These are phyloP conservation scores for Tetradesmus obliquus DNA, from an alignment of 139 green algal genomes.

Conservation along the genomic window DNA sequence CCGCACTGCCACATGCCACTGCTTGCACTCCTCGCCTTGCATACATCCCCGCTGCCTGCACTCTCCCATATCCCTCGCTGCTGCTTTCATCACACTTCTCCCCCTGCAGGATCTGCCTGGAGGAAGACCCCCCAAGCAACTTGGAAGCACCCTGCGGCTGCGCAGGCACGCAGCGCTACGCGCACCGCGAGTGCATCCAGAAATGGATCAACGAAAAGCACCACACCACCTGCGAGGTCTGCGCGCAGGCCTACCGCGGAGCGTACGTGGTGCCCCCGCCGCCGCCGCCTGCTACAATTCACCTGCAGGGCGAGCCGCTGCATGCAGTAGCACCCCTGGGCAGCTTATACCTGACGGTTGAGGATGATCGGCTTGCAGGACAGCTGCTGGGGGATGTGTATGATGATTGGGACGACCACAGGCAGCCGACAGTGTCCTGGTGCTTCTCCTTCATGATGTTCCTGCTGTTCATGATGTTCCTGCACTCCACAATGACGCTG, in stretches of 20 bases:
- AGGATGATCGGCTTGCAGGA: neutral
- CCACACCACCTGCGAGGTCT: slow-evolving; percentile 38
- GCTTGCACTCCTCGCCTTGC: no score
- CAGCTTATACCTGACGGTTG: slow-evolving; percentile 32
- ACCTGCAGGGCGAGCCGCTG: slow-evolving; percentile 2
- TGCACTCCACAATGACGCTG: slow-evolving; percentile 24
- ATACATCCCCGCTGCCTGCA: no score
- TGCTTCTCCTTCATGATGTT: slow-evolving; percentile 38
- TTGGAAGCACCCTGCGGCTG: slow-evolving; percentile 43
- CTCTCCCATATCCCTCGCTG: no score
- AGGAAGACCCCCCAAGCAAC: slow-evolving; percentile 19
- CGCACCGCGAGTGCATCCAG: slow-evolving; percentile 45
- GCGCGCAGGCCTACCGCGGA: slow-evolving; percentile 22
- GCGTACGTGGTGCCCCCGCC: slow-evolving; percentile 3
- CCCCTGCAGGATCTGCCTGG: slow-evolving; percentile 34
- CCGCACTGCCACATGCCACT: no score
- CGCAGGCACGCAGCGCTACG: slow-evolving; percentile 43
- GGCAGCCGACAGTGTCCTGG: slow-evolving; percentile 36
- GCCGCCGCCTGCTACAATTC: neutral
- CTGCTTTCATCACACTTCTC: no score
- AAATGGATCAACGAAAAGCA: slow-evolving; percentile 51
- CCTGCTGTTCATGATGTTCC: slow-evolving; percentile 43
- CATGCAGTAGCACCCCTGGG: slow-evolving; percentile 8
- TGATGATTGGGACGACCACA: slow-evolving; percentile 40
- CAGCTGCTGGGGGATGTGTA: neutral